Conservation (phyloP, 2,329 filamentous ascomycete species). For the Ceratocystis smalleyi region DNA sequence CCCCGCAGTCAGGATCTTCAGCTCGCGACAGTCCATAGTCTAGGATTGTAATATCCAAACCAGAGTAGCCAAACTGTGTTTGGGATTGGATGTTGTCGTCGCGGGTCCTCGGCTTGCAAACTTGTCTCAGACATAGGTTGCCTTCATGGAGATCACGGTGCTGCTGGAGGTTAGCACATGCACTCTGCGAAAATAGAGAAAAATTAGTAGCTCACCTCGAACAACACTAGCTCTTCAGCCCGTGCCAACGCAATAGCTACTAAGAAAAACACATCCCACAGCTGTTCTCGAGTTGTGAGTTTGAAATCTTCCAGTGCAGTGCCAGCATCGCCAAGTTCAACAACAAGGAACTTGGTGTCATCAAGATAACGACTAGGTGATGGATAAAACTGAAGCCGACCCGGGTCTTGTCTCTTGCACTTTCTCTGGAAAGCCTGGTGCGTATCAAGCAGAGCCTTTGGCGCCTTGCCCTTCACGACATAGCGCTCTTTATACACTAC, state of each 20-base stretch:
- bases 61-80: slow-evolving; percentile 39
- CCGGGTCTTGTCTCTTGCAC: slow-evolving; percentile 39
- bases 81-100: slow-evolving; percentile 4
- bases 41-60: slow-evolving; percentile 47
- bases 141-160: slow-evolving; percentile 52
- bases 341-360: slow-evolving; percentile 42
- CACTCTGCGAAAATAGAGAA: neutral
- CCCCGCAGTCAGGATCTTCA: slow-evolving; percentile 27
- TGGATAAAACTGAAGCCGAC: slow-evolving; percentile 44
- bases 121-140: slow-evolving; percentile 42
- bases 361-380: slow-evolving; percentile 44
- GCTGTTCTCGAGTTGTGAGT: slow-evolving; percentile 33
- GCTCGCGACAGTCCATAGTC: slow-evolving; percentile 51
- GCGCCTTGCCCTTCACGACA: slow-evolving; percentile 40
- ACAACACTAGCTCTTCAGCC: slow-evolving; percentile 41
- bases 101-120: slow-evolving; percentile 22
- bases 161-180: slow-evolving; percentile 24
- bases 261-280: slow-evolving; percentile 50
- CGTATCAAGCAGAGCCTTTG: slow-evolving; percentile 40
- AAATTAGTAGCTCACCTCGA: slow-evolving; percentile 35
- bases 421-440: slow-evolving; percentile 42
- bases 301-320: slow-evolving; percentile 42
- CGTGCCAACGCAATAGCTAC: slow-evolving; percentile 44
- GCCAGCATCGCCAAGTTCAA: slow-evolving; percentile 49
- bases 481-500: slow-evolving; percentile 51